A percentile compares a stretch with the other conserved stretches of the same genome.
Evolutionary conservation across 2,329 filamentous ascomycete genomes (phyloP).

Genomic region (Penicillium occitanis): DNA sequence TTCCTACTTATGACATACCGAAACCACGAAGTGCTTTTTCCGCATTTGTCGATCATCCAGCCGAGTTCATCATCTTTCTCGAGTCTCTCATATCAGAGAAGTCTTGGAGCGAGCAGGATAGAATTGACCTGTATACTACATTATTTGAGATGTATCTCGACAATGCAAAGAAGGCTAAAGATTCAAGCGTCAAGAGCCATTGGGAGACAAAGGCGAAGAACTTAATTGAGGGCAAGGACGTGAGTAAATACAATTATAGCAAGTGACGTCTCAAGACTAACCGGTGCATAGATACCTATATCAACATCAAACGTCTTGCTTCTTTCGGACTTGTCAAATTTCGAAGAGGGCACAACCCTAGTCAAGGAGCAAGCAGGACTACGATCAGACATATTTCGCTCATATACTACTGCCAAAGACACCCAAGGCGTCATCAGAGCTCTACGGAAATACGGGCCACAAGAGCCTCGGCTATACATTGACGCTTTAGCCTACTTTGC

Average conservation of each 20-base stretch:
- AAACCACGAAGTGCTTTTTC: slow-evolving; percentile 89
- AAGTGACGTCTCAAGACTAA: slow-evolving; percentile 21
- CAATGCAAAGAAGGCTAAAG: slow-evolving; percentile 74
- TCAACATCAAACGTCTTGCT: slow-evolving; percentile 93
- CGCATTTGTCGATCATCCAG: slow-evolving; percentile 89
- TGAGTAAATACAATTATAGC: slow-evolving; percentile 34
- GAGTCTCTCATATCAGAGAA: slow-evolving; percentile 79
- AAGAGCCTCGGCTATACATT: slow-evolving; percentile 88
- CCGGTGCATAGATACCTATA: slow-evolving; percentile 61
- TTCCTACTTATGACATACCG: slow-evolving; percentile 70
- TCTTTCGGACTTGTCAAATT: slow-evolving; percentile 86
- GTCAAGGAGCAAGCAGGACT: slow-evolving; percentile 93
- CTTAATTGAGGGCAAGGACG: slow-evolving; percentile 76
- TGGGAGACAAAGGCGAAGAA: slow-evolving; percentile 92
- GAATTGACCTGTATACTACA: slow-evolving; percentile 86
- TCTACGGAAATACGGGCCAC: slow-evolving; percentile 83
- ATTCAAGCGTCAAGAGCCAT: slow-evolving; percentile 63
- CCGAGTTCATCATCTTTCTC: slow-evolving; percentile 88
- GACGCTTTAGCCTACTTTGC: slow-evolving; percentile 92
- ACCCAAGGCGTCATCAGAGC: slow-evolving; percentile 88
- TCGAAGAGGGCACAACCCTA: slow-evolving; percentile 83
- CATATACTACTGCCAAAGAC: slow-evolving; percentile 88
- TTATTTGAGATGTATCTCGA: slow-evolving; percentile 98
- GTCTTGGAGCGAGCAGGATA: slow-evolving; percentile 70
- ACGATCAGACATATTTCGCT: slow-evolving; percentile 92